These are phyloP conservation scores for Clavispora fructus DNA, from an alignment of 805 yeast genomes.

Conservation along the genomic window DNA sequence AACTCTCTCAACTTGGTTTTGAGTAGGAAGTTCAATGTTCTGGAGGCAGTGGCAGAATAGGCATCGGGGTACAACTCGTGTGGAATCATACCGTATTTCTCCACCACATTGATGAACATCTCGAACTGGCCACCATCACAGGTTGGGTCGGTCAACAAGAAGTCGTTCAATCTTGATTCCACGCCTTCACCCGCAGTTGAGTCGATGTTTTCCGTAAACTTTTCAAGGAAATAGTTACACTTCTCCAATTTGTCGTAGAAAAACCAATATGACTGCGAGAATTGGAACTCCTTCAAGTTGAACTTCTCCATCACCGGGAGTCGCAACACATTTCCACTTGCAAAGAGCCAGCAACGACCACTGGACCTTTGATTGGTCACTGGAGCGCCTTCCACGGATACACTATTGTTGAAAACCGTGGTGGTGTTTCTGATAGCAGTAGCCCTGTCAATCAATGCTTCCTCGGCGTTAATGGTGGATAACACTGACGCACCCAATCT, in stretches of 20 bases:
- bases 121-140: constrained; percentile 19
- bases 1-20: constrained; percentile 18
- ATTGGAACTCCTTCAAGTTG: constrained; percentile 16
- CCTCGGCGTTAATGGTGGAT: constrained; percentile 13
- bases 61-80: constrained; percentile 16
- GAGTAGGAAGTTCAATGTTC: constrained; percentile 15
- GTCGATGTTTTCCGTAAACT: constrained; percentile 12
- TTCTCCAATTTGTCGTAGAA: constrained; percentile 18
- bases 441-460: constrained; percentile 14
- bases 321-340: constrained; percentile 15
- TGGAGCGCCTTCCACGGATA: constrained; percentile 53
- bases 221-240: constrained; percentile 15
- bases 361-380: constrained; percentile 26
- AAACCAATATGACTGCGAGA: constrained; percentile 17
- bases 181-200: constrained; percentile 7
- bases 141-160: constrained; percentile 14
- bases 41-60: constrained; percentile 14
- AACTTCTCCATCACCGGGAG: constrained; percentile 14
- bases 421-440: constrained; percentile 13
- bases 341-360: constrained; percentile 20
- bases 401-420: constrained; percentile 38
- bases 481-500: constrained; percentile 12
- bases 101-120: constrained; percentile 16
- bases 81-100: constrained; percentile 17
- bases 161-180: constrained; percentile 13